Percentiles rank a stretch among this genome's conserved stretches.
Evolutionary conservation across 2,329 filamentous ascomycete species (phyloP).

Genomic region (Mollisia scopiformis): DNA sequence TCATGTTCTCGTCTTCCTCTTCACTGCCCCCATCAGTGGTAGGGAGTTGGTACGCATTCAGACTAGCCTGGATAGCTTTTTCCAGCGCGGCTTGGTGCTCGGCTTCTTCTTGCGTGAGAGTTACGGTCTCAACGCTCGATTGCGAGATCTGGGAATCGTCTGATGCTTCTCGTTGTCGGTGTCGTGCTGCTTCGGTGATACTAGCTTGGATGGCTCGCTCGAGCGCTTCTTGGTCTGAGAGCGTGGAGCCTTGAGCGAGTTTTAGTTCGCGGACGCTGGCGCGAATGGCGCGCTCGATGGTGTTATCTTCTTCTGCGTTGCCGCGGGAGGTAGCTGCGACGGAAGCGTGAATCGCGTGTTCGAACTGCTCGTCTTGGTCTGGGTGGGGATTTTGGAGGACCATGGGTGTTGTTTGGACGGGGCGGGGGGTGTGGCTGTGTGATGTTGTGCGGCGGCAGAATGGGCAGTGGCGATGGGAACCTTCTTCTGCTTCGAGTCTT

Average conservation of each 20-base stretch:
- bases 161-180: background rate
- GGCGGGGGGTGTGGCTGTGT: slow-evolving; percentile 28
- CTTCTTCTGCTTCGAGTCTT: slow-evolving; percentile 25
- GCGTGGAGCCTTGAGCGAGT: slow-evolving; percentile 30
- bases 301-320: slow-evolving; percentile 68
- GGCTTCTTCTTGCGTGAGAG: slow-evolving; percentile 44
- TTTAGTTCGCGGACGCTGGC: slow-evolving; percentile 67
- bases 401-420: slow-evolving; percentile 20
- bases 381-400: slow-evolving; percentile 11
- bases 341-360: slow-evolving; percentile 71
- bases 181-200: slow-evolving; percentile 44
- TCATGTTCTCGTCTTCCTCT: slow-evolving; percentile 31
- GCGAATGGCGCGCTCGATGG: slow-evolving; percentile 74
- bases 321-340: slow-evolving; percentile 73
- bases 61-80: slow-evolving; percentile 56
- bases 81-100: slow-evolving; percentile 61
- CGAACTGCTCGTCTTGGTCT: slow-evolving; percentile 63
- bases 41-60: slow-evolving; percentile 34
- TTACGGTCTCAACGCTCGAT: background rate
- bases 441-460: slow-evolving; percentile 27
- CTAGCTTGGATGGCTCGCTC: slow-evolving; percentile 53
- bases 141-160: background rate
- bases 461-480: slow-evolving; percentile 21
- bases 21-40: slow-evolving; percentile 11
- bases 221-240: slow-evolving; percentile 44